Conservation (phyloP, 768 basidiomycete species). For the Auricularia sp. region DNA sequence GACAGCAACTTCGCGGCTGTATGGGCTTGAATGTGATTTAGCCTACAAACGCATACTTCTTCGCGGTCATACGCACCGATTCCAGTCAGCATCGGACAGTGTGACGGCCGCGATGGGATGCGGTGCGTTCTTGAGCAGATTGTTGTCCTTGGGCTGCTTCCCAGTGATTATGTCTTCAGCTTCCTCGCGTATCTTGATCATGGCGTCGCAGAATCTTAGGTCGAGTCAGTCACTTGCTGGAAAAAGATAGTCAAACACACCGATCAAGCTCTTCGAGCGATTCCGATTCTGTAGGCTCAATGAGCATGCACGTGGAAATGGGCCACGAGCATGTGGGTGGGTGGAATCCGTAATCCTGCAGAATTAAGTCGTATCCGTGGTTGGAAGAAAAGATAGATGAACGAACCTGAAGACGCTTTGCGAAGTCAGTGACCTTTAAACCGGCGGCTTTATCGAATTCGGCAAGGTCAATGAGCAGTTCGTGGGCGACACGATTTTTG, state of each 20-base stretch:
- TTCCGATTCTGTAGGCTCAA: slow-evolving; percentile 96
- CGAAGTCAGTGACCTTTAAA: slow-evolving; percentile 90
- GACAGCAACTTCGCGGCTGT: slow-evolving; percentile 81
- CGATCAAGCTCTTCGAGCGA: slow-evolving; percentile 86
- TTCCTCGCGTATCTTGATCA: slow-evolving; percentile 92
- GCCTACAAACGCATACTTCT: slow-evolving; percentile 12
- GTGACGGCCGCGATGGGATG: slow-evolving; percentile 74
- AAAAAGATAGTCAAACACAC: slow-evolving; percentile 25
- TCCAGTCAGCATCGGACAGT: slow-evolving; percentile 74
- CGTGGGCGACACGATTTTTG: slow-evolving; percentile 90
- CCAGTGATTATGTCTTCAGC: slow-evolving; percentile 80
- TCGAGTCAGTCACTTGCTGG: neutral
- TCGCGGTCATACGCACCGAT: slow-evolving; percentile 38
- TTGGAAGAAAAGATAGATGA: slow-evolving; percentile 9
- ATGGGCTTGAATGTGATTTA: slow-evolving; percentile 45
- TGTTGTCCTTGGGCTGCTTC: slow-evolving; percentile 84
- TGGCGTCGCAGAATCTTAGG: slow-evolving; percentile 88
- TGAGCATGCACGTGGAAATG: slow-evolving; percentile 91
- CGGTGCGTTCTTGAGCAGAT: slow-evolving; percentile 88
- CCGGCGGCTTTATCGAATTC: slow-evolving; percentile 90
- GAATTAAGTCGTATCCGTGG: too few relatives aligned
- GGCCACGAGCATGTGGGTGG: slow-evolving; percentile 99
- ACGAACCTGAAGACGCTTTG: slow-evolving; percentile 81
- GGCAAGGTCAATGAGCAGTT: slow-evolving; percentile 87
- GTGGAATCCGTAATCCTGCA: slow-evolving; percentile 83